A percentile compares a stretch with the other conserved stretches of the same genome.
These are phyloP conservation scores for Erodium texanum DNA, from an alignment of 441 rosid species.

Conservation along the genomic window DNA sequence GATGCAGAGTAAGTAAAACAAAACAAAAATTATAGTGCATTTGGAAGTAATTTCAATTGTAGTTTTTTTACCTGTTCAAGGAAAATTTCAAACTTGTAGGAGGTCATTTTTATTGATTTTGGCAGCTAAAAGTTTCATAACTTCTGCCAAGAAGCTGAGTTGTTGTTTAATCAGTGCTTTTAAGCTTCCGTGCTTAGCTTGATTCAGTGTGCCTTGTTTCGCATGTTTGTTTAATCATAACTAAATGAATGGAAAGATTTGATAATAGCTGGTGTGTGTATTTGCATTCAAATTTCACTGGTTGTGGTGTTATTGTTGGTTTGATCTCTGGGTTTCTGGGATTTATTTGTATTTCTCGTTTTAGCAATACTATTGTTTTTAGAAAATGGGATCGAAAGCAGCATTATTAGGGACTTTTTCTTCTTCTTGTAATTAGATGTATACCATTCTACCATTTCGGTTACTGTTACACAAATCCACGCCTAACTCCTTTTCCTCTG, in stretches of 20 bases:
- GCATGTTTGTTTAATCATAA: not conserved
- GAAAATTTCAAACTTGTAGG: not conserved
- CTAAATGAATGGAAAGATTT: not conserved
- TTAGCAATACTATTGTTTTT: too few species aligned
- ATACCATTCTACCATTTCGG: not conserved
- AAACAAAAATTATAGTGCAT: not conserved
- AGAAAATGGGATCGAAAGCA: too few species aligned
- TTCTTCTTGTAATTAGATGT: too few species aligned
- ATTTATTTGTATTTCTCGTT: not conserved
- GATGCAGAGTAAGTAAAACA: not conserved
- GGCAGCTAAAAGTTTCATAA: not conserved
- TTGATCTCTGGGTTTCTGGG: not conserved
- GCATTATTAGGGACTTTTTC: too few species aligned
- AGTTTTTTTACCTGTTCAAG: not conserved
- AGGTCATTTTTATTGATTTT: not conserved
- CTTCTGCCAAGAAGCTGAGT: not conserved
- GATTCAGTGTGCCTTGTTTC: not conserved
- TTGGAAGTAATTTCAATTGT: not conserved
- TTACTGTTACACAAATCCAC: not conserved
- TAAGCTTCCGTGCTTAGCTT: not conserved
- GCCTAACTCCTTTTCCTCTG: not conserved
- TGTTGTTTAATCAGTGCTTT: too few species aligned
- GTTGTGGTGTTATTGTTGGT: not conserved
- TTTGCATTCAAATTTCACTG: not conserved
- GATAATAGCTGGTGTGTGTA: not conserved